Evolutionary conservation across 2,329 filamentous ascomycete genomes (phyloP), one percentile per base, ranked within the genome.

Genomic region (Coniosporium tulheliwenetii): DNA sequence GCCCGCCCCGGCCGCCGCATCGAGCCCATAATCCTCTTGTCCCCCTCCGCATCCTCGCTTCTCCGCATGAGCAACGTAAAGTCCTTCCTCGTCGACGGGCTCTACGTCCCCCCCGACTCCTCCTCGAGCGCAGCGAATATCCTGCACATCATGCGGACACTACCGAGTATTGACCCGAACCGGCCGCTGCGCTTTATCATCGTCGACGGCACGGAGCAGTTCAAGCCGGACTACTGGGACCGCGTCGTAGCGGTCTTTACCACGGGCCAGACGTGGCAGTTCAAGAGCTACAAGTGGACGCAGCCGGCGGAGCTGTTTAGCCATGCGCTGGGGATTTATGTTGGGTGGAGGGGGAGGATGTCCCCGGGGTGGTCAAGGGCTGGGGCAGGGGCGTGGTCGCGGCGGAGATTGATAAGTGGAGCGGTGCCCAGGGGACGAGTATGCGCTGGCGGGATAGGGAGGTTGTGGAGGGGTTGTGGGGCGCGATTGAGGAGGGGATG

Each of bases 221-320:
- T 98, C 73, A 93, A 94, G 60, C 91, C 91, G 0, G 87, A 96
- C 57, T 95, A 96, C 67, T 98, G 91, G 91, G 80, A 80, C 53
- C 79, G 87, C 39, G 82, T 98, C 5, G 91, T 95, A 1, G 91
- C 84, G 10, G 87, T 98, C 43, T 96, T 98, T 64, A 98, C 91
- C 0, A 98, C 91, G 0, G 91, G 91, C 30, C 91, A 98, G 65
- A 79, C 81, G 8, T 98, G 91, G 91, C 91, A 98, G 63, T 98
- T 98, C 66, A 94, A 95, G 65, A 83, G 78, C 50, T 98, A 98
- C 73, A 94, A 93, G 62, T 98, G 91, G 85, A 80, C 80, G 50
- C 80, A 81, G 42, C 84, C 91, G 0, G 73, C 78, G 10, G 91
- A 96, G 55, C 70, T 98, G 39, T 98, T 98, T 66, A 77, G 78